Evolutionary conservation across 805 yeast species (phyloP).

Genomic region (Candida hungchunana): DNA sequence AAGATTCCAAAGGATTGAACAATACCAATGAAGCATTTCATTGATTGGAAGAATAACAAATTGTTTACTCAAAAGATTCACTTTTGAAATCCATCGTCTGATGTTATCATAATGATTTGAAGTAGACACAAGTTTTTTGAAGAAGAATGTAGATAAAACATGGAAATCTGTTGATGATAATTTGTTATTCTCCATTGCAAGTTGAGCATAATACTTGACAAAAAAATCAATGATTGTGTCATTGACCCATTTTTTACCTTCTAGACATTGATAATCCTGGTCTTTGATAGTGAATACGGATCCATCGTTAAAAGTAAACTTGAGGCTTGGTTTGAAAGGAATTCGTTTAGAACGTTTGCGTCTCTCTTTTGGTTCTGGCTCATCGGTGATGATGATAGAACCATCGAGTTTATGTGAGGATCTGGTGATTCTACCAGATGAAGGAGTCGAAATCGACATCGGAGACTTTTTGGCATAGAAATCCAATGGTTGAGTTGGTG

Average conservation of each 20-base stretch:
- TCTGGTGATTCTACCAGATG: no score
- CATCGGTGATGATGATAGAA: slow-evolving; percentile 10
- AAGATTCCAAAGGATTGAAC: slow-evolving; percentile 64
- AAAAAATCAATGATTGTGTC: slow-evolving; percentile 87
- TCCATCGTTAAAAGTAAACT: slow-evolving; percentile 49
- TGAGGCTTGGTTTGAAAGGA: slow-evolving; percentile 36
- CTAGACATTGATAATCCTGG: slow-evolving; percentile 74
- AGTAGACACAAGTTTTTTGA: slow-evolving; percentile 51
- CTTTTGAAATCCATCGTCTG: slow-evolving; percentile 71
- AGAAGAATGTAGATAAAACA: slow-evolving; percentile 82
- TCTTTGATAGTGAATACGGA: slow-evolving; percentile 53
- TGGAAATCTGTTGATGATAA: slow-evolving; percentile 39
- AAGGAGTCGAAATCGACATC: no score
- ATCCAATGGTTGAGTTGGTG: no score
- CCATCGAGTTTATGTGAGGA: no score
- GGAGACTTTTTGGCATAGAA: no score
- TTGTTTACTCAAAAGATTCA: slow-evolving; percentile 55
- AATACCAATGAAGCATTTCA: slow-evolving; percentile 82
- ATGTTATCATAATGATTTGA: slow-evolving; percentile 54
- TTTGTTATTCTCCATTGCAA: slow-evolving; percentile 34
- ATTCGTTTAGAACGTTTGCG: neutral
- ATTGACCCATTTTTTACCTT: slow-evolving; percentile 82
- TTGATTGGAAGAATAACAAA: slow-evolving; percentile 78
- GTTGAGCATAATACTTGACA: slow-evolving; percentile 54
- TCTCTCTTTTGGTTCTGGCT: slow-evolving; percentile 1